A percentile compares a stretch with the other conserved stretches of the same genome.
These are phyloP conservation scores for Pleurozium schreberi DNA, from an alignment of 225 moss, liverwort and hornwort species.

Conservation along the genomic window DNA sequence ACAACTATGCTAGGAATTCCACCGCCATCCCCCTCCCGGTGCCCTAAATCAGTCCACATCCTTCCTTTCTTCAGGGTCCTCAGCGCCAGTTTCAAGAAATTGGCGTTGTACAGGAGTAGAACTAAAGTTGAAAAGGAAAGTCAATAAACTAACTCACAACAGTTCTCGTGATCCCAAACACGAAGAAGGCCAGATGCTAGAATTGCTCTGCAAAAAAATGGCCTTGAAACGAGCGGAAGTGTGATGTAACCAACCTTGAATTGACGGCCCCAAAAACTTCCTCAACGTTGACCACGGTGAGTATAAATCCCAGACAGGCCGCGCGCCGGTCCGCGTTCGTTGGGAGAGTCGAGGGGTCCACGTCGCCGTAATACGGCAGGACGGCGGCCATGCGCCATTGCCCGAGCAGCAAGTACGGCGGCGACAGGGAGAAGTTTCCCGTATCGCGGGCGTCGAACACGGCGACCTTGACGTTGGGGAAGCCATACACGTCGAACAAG, in stretches of 20 bases:
- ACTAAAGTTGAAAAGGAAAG: background rate
- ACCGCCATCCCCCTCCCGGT: background rate
- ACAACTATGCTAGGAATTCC: background rate
- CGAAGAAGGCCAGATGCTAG: background rate
- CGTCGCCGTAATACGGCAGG: conserved; percentile 13
- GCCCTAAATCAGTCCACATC: background rate
- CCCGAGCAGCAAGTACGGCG: background rate
- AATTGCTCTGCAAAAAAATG: background rate
- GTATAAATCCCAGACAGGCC: conserved; percentile 42
- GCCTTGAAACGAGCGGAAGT: background rate
- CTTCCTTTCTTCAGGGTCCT: background rate
- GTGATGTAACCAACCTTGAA: conserved; percentile 15
- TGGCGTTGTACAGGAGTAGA: background rate
- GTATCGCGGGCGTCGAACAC: background rate
- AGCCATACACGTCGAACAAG: conserved; percentile 1
- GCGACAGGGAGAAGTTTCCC: conserved; percentile 18
- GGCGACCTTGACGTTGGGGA: background rate
- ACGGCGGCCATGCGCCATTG: conserved; percentile 29
- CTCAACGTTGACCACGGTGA: conserved; percentile 53
- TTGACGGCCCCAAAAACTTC: conserved; percentile 47
- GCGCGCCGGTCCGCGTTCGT: background rate
- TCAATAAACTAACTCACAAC: background rate
- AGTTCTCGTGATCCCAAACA: background rate
- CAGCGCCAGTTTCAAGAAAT: background rate
- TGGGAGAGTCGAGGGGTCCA: background rate